phyloP scores from a whole-genome alignment of 306 rosid species.

The barrel medic (Medicago truncatula) region MtrunA17r5.0-ANR NC_053044.1:43492001-43492500 shows the following conservation, averaged over 20 bases:
- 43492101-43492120: not conserved
- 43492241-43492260: slow-evolving; percentile 98
- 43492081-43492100: not conserved
- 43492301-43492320: slow-evolving; percentile 14
- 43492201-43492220: slow-evolving; percentile 92
- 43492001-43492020: slow-evolving; percentile 97
- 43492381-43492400: not conserved
- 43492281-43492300: slow-evolving; percentile 21
- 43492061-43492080: not conserved
- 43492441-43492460: slow-evolving; percentile 3
- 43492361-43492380: not conserved
- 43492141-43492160: not conserved
- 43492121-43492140: not conserved
- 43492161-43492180: slow-evolving; percentile 38
- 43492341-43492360: not conserved
- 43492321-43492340: slow-evolving; percentile 12
- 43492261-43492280: slow-evolving; percentile 95
- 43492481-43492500: slow-evolving; percentile 22
- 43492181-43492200: slow-evolving; percentile 34
- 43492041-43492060: not conserved
- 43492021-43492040: slow-evolving; percentile 59
- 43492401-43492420: not conserved
- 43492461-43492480: slow-evolving; percentile 3
- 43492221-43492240: slow-evolving; percentile 99
- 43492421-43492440: not conserved